Conservation (phyloP, 495 filamentous ascomycete genomes). For the Astrothelium subdiscretum region DNA sequence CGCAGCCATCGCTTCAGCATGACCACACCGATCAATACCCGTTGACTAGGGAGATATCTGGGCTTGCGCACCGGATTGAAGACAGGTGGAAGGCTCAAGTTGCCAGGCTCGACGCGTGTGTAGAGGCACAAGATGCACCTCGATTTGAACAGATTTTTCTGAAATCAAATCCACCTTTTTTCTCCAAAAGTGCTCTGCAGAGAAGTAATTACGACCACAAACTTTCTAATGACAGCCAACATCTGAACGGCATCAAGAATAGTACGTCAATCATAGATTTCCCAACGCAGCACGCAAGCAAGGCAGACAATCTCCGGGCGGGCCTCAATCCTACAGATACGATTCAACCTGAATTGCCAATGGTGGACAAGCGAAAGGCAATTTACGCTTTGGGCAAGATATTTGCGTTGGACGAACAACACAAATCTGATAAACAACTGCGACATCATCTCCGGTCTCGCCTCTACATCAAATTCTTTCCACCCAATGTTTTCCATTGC, state of each 20-base stretch:
- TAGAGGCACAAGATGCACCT: background rate
- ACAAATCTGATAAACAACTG: background rate
- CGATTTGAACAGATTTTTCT: background rate
- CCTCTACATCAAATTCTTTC: constrained; percentile 20
- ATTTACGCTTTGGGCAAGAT: constrained; percentile 44
- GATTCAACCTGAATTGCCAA: background rate
- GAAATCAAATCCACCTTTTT: background rate
- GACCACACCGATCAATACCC: background rate
- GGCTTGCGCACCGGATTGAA: background rate
- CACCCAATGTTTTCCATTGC: constrained; percentile 24
- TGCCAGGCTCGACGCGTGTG: background rate
- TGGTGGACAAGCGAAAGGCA: constrained; percentile 32
- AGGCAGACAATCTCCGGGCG: background rate
- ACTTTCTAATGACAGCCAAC: background rate
- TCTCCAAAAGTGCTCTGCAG: background rate
- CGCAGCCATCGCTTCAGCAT: background rate
- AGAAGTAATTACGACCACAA: background rate
- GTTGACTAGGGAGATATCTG: background rate
- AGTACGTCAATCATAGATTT: background rate
- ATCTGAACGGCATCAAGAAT: background rate
- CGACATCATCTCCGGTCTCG: background rate
- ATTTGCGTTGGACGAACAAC: constrained; percentile 24
- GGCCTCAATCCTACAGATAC: background rate
- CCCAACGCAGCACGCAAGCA: background rate
- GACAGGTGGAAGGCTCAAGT: background rate